Base-by-base conservation (phyloP, 2,329 filamentous ascomycete genomes). In the Cercospora sp. region DNA sequence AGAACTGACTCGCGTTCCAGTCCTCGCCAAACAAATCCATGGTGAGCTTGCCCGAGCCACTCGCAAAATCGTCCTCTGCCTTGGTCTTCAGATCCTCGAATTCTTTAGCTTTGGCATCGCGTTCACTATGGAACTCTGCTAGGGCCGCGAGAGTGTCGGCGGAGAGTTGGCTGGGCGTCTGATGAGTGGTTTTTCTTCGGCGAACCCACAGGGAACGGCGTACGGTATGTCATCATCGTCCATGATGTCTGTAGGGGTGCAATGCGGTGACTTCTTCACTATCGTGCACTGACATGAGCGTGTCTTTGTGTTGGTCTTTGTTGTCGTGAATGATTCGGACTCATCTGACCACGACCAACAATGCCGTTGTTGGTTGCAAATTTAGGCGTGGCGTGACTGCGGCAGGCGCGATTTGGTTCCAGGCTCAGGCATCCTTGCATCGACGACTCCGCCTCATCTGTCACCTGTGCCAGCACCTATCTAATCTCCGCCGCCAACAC, bases 11-110 rank as follows among this genome's bases (percentile, higher is more conserved):
- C 75, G 90, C 87, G 76, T 94, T 92, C 92, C 92, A 95, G 79
- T 94, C 90, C 79, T 94, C 92, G 1, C 84, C 84, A 74, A 94
- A 95, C 1, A 86, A 82, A 32, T 91, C 87, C 87, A 94, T 94
- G 49, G 81, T 85, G 37, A 87, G 73, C 57, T 79, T 79, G 60
- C 69, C 70, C 40, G 71, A 70, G 55, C 66, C 62, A 55, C 49
- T 74, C 64, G 30, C 68, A 68, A 84, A 83, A 13, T 85, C 82
- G 58, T 85, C 81, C 75, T 91, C 89, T 1, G 88, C 87, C 40
- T 84, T 82, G 10, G 82, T 81, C 79, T 89, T 89, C 63, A 94
- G 82, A 70, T 88, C 85, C 77, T 91, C 88, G 72, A 94, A 92
- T 61, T 87, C 85, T 74, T 89, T 86, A 67, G 85, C 83, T 66